Evolutionary conservation across 2,329 filamentous ascomycete genomes (phyloP).

Genomic region (Pseudogymnoascus sp.): DNA sequence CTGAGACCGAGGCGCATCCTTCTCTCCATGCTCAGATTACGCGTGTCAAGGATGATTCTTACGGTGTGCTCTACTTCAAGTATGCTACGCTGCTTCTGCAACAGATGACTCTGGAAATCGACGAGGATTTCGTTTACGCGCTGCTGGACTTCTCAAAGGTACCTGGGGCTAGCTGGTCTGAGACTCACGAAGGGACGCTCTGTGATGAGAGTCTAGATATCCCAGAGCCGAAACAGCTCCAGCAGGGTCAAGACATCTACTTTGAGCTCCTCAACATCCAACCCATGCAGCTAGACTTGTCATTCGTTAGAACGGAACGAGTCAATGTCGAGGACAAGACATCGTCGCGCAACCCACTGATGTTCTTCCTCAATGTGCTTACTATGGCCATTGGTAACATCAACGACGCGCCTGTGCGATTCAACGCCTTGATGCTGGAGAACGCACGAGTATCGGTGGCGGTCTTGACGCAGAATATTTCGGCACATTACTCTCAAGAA

Average conservation of each 20-base stretch:
- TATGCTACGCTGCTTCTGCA: conserved; percentile 90
- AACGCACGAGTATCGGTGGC: conserved; percentile 86
- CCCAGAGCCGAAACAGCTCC: conserved; percentile 77
- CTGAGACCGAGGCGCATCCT: conserved; percentile 92
- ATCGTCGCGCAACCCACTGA: conserved; percentile 82
- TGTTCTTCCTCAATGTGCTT: conserved; percentile 98
- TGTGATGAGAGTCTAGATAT: conserved; percentile 88
- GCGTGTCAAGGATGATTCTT: conserved; percentile 94
- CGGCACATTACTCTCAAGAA: conserved; percentile 94
- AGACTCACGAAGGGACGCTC: conserved; percentile 66
- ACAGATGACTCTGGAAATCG: conserved; percentile 95
- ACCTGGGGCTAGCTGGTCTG: conserved; percentile 78
- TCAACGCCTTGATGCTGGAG: conserved; percentile 90
- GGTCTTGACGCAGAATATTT: conserved; percentile 75
- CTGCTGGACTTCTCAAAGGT: conserved; percentile 91
- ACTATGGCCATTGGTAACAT: conserved; percentile 99
- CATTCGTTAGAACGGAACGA: conserved; percentile 91
- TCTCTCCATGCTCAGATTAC: conserved; percentile 89
- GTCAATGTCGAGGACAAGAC: conserved; percentile 95
- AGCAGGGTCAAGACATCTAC: conserved; percentile 88
- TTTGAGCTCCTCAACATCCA: conserved; percentile 96
- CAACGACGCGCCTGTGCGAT: conserved; percentile 88
- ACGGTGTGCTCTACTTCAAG: conserved; percentile 96
- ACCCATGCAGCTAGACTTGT: conserved; percentile 94
- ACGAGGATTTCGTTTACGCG: conserved; percentile 97